Base-by-base conservation (phyloP, 345 rosid species). In the Combretum micranthum region DNA sequence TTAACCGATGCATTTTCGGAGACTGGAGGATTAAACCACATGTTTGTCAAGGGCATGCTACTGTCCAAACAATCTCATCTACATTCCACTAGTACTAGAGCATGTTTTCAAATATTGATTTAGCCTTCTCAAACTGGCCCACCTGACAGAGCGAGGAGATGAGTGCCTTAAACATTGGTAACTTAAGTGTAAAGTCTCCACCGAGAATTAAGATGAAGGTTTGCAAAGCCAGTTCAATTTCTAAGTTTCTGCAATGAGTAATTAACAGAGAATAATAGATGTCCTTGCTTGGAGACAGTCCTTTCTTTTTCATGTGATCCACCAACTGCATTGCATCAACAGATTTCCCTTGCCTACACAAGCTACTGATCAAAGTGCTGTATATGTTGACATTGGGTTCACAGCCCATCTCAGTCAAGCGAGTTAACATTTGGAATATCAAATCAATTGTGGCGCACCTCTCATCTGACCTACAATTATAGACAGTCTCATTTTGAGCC, bases 61-160 rank as follows among this genome's bases (percentile, higher is more conserved):
- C 54, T 60, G 42, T 73, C 90, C 90, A 84, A 53, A 75, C 78
- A 73, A 84, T 72, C 70, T 81, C 80, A 69, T 81, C 81, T 52
- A 61, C 39, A 62, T 72, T 75, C 78, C 68, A 68, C 50, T 73
- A 59, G 55, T 81, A 62, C 62, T 59, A 65, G 50, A 81, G 77
- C 74, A 79, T 66, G 61, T 55, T 51, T 56, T 68, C 69, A 59
- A 84, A 79, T 53, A 81, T 43, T 11, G 48, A 55, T 69, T 72
- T 72, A 47, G 84, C 87, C 66, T 76, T 77, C 58, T 65, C 75
- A 12, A 60, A 52, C n/a, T 63, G 74, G 56, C 48, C 62, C 17
- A 49, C 64, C 54, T 58, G 64, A 65, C 83, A 67, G 47, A 84
- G 83, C 51, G 80, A 79, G 72, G 72, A 79, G 64, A 79, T 67